Evolutionary conservation across 1,284 basidiomycete species (phyloP).

Genomic region (Ganoderma leucocontextum): DNA sequence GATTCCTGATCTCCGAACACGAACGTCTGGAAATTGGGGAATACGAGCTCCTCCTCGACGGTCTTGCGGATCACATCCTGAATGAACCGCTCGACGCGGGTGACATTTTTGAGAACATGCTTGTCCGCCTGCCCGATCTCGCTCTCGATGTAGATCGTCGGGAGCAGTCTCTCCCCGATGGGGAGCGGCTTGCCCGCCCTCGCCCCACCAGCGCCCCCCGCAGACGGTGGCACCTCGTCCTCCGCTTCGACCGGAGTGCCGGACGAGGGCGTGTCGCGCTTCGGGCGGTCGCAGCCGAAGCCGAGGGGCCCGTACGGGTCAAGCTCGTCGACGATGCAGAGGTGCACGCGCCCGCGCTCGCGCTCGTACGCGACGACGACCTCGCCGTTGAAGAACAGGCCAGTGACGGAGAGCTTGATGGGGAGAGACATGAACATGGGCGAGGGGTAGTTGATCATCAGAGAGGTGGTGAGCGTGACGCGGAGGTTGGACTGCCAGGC

Average conservation of each 20-base stretch:
- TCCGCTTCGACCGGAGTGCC: slow-evolving; percentile 45
- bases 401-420: slow-evolving; percentile 90
- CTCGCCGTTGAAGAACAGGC: slow-evolving; percentile 87
- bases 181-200: slow-evolving; percentile 66
- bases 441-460: slow-evolving; percentile 96
- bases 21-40: slow-evolving; percentile 92
- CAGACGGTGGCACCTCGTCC: slow-evolving; percentile 46
- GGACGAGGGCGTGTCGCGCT: slow-evolving; percentile 50
- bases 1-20: slow-evolving; percentile 56
- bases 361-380: slow-evolving; percentile 93
- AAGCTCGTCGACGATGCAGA: slow-evolving; percentile 88
- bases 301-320: slow-evolving; percentile 78
- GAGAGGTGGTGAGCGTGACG: slow-evolving; percentile 87
- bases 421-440: slow-evolving; percentile 96
- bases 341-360: slow-evolving; percentile 79
- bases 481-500: slow-evolving; percentile 83
- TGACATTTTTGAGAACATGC: slow-evolving; percentile 96
- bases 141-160: slow-evolving; percentile 93
- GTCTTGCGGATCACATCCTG: slow-evolving; percentile 95
- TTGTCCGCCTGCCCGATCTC: slow-evolving; percentile 97
- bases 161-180: slow-evolving; percentile 87
- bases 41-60: slow-evolving; percentile 92
- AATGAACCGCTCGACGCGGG: slow-evolving; percentile 95
- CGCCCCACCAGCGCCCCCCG: slow-evolving; percentile 34
- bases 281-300: slow-evolving; percentile 57